Conservation (phyloP, 2,329 filamentous ascomycete species). For the Huntiella decipiens region DNA sequence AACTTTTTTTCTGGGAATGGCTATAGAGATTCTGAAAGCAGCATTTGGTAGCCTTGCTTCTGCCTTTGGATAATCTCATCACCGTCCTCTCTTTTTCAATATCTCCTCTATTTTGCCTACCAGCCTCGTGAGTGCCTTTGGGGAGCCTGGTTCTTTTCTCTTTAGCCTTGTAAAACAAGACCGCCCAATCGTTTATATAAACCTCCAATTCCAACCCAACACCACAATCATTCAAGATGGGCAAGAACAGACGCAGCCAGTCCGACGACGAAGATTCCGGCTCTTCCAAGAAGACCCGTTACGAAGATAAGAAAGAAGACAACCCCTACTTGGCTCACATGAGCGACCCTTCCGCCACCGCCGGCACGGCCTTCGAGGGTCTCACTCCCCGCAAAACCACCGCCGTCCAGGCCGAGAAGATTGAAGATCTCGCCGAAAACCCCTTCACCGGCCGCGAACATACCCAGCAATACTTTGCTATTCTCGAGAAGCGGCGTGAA, state of each 20-base stretch:
- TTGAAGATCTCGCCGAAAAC: conserved; percentile 67
- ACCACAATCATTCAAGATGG: conserved; percentile 18
- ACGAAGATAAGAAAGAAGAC: conserved; percentile 33
- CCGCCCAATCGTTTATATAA: not conserved
- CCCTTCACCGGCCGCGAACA: conserved; percentile 66
- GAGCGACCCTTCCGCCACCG: conserved; percentile 34
- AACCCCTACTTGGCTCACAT: conserved; percentile 74
- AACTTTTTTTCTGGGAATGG: conserved; percentile 8
- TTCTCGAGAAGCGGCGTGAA: conserved; percentile 64
- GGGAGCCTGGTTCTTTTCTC: not conserved
- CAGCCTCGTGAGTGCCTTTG: conserved; percentile 8
- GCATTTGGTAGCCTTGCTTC: not conserved
- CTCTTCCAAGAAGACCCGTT: conserved; percentile 26
- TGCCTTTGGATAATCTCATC: not conserved
- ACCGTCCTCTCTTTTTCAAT: too few species aligned
- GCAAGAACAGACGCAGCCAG: conserved; percentile 25
- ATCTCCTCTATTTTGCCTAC: not conserved
- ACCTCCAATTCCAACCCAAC: not conserved
- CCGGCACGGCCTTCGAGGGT: conserved; percentile 13
- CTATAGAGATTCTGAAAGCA: too few species aligned
- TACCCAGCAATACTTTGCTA: conserved; percentile 73
- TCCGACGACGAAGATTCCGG: conserved; percentile 20
- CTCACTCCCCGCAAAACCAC: conserved; percentile 55
- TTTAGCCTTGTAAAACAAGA: not conserved
- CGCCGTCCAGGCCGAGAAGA: conserved; percentile 48